A percentile compares a stretch with the other conserved stretches of the same genome.
Conservation (phyloP, 352 stramenopile genomes). For the Plasmopara muralis region DNA sequence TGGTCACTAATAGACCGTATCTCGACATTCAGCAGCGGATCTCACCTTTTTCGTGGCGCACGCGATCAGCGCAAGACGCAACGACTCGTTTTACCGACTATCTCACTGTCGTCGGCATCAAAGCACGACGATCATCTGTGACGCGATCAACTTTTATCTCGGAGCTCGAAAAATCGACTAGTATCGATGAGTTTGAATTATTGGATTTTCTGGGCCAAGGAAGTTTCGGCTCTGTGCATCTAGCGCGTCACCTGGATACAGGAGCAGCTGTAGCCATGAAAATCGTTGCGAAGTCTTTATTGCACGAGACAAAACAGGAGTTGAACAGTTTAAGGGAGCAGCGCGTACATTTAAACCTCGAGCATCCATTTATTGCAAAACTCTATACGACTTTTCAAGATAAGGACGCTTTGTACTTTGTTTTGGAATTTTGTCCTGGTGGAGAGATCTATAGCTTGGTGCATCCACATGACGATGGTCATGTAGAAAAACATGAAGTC, state of each 20-base stretch:
- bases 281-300: conserved; percentile 32
- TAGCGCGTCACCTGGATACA: conserved; percentile 51
- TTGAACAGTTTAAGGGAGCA: conserved; percentile 66
- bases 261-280: conserved; percentile 59
- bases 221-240: conserved; percentile 62
- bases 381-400: conserved; percentile 77
- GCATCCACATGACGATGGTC: conserved; percentile 35
- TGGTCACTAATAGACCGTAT: conserved; percentile 19
- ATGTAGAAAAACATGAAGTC: conserved; percentile 20
- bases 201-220: conserved; percentile 56
- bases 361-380: conserved; percentile 49
- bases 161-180: conserved; percentile 22
- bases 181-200: conserved; percentile 49
- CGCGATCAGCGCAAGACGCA: conserved; percentile 12
- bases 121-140: conserved; percentile 13
- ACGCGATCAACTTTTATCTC: conserved; percentile 11
- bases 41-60: conserved; percentile 25
- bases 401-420: conserved; percentile 59
- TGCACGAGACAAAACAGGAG: conserved; percentile 56
- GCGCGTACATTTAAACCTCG: conserved; percentile 47
- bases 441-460: conserved; percentile 87
- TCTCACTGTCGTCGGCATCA: conserved; percentile 16
- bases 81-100: conserved; percentile 22
- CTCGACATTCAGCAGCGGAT: conserved; percentile 22
- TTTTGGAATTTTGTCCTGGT: conserved; percentile 66